Base-by-base conservation (phyloP, 805 yeast species). In the Lipomyces sp. region DNA sequence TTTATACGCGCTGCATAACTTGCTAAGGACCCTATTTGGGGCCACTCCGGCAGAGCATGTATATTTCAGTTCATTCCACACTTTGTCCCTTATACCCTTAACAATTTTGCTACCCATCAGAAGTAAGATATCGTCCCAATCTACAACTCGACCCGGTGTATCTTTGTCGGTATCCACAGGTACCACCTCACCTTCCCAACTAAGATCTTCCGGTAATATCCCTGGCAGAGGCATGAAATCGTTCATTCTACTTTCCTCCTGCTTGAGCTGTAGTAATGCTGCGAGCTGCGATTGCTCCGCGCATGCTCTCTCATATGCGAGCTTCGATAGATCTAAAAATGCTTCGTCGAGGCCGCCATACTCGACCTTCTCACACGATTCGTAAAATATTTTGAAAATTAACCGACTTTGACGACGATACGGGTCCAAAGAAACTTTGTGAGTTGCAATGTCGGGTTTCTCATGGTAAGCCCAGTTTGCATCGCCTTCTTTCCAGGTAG, bases 261-360 rank as follows among this genome's bases (percentile, higher is more conserved):
- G 64, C 32, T 53, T 39, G 13, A 34, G 33, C 7, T 55, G 42
- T 5, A 67, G 29, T n/a, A 53, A 34, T 37, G 62, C 59, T 13
- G 24, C 55, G 8, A 87, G 67, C 6, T 78, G 73, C 0, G 96
- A 94, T 60, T 84, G 84, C 1, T 77, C 50, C 11, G 77, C 78
- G 2, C 81, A 57, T 10, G 87, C 76, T 60, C 75, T 78, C 1
- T 75, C 65, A 71, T 84, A 82, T 0, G 91, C 85, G 32, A 85
- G 71, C 50, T 89, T 79, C 0, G 98, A 97, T 53, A 95, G 76
- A 77, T 95, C 98, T 71, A 95, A 70, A 75, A 89, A 95, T 59
- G 92, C 87, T 78, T 95, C 99, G 78, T 95, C 99, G 24, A 93
- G 95, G 78, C 98, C 92, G 0, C 97, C 98, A 78, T 93, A 93